Conservation (phyloP, 495 filamentous ascomycete species). For the Staphylotrichum tortipilum region DNA sequence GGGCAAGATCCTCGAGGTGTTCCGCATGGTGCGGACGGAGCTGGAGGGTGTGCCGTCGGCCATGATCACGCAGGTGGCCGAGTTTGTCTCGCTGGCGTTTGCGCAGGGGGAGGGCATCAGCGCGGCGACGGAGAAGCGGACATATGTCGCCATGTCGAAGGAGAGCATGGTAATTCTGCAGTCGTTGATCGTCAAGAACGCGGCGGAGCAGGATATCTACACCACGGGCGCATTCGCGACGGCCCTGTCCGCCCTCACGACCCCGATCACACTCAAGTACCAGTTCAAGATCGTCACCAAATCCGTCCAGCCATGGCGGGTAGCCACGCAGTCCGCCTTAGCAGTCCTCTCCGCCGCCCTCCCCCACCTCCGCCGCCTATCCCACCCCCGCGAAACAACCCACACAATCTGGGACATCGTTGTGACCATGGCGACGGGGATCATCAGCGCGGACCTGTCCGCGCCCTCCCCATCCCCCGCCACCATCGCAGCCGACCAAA, state of each 20-base stretch:
- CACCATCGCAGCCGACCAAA: slow-evolving; percentile 53
- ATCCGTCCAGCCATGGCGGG: slow-evolving; percentile 65
- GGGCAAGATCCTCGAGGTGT: slow-evolving; percentile 57
- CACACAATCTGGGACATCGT: slow-evolving; percentile 52
- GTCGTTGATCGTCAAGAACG: slow-evolving; percentile 53
- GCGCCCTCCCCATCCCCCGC: slow-evolving; percentile 28
- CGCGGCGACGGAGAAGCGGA: slow-evolving; percentile 43
- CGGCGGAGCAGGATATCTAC: slow-evolving; percentile 57
- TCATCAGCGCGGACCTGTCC: slow-evolving; percentile 49
- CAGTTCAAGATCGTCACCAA: slow-evolving; percentile 47
- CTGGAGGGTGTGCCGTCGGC: slow-evolving; percentile 55
- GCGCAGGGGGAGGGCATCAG: slow-evolving; percentile 24
- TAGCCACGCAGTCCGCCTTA: slow-evolving; percentile 61
- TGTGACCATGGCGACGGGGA: slow-evolving; percentile 49
- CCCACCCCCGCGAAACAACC: slow-evolving; percentile 38
- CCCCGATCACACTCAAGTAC: slow-evolving; percentile 69
- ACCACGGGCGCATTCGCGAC: slow-evolving; percentile 50
- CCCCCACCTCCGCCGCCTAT: slow-evolving; percentile 49
- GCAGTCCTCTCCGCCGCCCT: slow-evolving; percentile 60
- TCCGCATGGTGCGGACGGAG: slow-evolving; percentile 64
- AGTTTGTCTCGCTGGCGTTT: slow-evolving; percentile 63
- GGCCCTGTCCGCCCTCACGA: slow-evolving; percentile 54
- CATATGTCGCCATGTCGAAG: slow-evolving; percentile 81
- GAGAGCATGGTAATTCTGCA: slow-evolving; percentile 61
- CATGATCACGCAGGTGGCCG: slow-evolving; percentile 58